phyloP scores from a whole-genome alignment of 805 yeast genomes.

The Candida ulmi region DNA sequence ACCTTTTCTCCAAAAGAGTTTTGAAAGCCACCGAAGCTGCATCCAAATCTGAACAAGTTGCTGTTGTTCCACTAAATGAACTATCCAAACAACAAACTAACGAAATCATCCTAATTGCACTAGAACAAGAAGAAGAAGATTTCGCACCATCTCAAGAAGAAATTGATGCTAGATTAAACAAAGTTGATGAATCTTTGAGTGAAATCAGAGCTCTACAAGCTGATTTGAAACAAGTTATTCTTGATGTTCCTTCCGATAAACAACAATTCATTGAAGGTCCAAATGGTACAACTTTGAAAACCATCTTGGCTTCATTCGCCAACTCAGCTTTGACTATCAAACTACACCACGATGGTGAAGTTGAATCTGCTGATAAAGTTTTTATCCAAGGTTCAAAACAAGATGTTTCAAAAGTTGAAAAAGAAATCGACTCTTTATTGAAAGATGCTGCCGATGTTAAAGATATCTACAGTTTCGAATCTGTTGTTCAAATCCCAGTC shows the following conservation, averaged over 20 bases:
- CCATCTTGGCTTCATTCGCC: conserved; percentile 27
- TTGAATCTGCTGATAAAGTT: conserved; percentile 47
- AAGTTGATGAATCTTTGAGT: conserved; percentile 50
- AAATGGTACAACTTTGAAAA: conserved; percentile 49
- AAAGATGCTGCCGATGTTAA: conserved; percentile 50
- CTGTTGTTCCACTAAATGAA: conserved; percentile 54
- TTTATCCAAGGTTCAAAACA: conserved; percentile 63
- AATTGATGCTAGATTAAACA: conserved; percentile 45
- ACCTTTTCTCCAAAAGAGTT: conserved; percentile 48
- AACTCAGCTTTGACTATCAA: conserved; percentile 36
- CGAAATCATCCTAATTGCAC: conserved; percentile 50
- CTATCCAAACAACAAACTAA: conserved; percentile 36
- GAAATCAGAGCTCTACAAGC: conserved; percentile 53
- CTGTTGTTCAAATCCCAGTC: conserved; percentile 56
- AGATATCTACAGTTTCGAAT: conserved; percentile 36
- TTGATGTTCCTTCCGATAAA: conserved; percentile 46
- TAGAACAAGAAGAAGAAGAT: conserved; percentile 46
- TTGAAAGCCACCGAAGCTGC: conserved; percentile 33
- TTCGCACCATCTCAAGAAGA: conserved; percentile 68
- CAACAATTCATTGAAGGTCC: conserved; percentile 63
- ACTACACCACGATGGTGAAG: conserved; percentile 32
- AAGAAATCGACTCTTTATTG: conserved; percentile 47
- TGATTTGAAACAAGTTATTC: conserved; percentile 42
- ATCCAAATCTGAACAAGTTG: conserved; percentile 42
- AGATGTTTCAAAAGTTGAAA: conserved; percentile 51